Base-by-base conservation (phyloP, 2,329 filamentous ascomycete species). In the Raffaelea albimanens region DNA sequence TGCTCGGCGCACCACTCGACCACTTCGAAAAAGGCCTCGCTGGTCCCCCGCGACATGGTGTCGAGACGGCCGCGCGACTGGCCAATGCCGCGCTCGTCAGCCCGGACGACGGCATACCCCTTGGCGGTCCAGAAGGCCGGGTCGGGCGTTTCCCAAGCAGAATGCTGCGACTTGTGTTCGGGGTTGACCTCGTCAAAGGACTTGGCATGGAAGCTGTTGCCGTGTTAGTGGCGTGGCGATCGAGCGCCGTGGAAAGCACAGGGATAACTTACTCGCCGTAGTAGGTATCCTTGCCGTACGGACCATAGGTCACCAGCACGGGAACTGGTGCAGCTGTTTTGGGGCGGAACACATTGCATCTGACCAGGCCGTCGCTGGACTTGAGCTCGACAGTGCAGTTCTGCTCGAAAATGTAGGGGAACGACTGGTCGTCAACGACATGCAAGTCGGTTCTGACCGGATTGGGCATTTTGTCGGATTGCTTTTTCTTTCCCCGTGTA, bases 271-370 rank as follows among this genome's bases (percentile, higher is more conserved):
- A 53, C 51, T 53, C 47, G 14, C 69, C 67, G 58, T 86, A 86
- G 19, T 70, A 75, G 33, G 85, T 83, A 55, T 87, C 82, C 55
- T 87, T 87, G 41, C 83, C 83, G 53, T 87, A 87, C 0, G 83
- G 83, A 0, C 83, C 83, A 53, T 87, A 87, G 0, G 82, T 87
- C 2, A 83, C 76, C 9, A 87, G 60, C 0, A 84, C 82, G 0
- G 83, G 83, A 20, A 70, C 70, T 16, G 52, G 51, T 11, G 50
- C 55, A 14, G 47, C 23, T 1, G 34, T 40, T 45, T 63, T 61
- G 0, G 66, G 66, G 5, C 63, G 58, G 51, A 67, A 68, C 16
- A 68, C 58, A 34, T 68, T 68, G 51, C 62, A 63, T 13, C 66
- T 60, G 18, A 68, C 58, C 5, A 64, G 54, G 14, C 60, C 55